Percentiles rank a stretch among this genome's conserved stretches.
Conservation (phyloP, 495 filamentous ascomycete genomes). For the Trichoderma asperelloides region DNA sequence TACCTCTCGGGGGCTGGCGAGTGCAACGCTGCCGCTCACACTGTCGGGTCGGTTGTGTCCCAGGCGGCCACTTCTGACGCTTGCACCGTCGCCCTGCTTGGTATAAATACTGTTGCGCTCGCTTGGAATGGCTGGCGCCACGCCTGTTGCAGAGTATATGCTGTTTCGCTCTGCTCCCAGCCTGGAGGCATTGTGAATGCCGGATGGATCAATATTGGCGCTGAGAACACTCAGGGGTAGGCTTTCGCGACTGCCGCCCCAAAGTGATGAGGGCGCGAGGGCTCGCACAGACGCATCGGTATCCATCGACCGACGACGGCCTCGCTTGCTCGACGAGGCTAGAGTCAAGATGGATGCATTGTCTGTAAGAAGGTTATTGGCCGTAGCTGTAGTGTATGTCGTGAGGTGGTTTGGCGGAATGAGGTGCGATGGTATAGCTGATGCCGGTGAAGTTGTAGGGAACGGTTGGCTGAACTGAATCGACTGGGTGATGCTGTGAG, state of each 20-base stretch:
- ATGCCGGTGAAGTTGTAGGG: conserved; percentile 62
- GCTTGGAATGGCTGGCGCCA: conserved; percentile 52
- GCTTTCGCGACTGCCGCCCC: conserved; percentile 80
- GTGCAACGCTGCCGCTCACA: conserved; percentile 59
- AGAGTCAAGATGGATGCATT: conserved; percentile 93
- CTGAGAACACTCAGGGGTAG: conserved; percentile 84
- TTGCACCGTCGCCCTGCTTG: conserved; percentile 71
- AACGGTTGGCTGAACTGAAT: conserved; percentile 88
- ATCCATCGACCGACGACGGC: conserved; percentile 81
- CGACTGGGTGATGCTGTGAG: conserved; percentile 43
- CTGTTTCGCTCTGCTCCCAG: conserved; percentile 72
- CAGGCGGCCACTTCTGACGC: conserved; percentile 65
- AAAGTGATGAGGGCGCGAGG: conserved; percentile 82
- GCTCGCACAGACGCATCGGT: conserved; percentile 94
- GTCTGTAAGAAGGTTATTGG: conserved; percentile 86
- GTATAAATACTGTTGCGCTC: conserved; percentile 79
- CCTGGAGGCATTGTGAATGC: conserved; percentile 46
- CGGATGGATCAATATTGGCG: conserved; percentile 50
- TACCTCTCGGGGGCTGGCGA: conserved; percentile 45
- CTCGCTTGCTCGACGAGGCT: conserved; percentile 88
- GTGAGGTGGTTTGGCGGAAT: conserved; percentile 58
- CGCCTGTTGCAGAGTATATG: conserved; percentile 74
- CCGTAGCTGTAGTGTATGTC: conserved; percentile 81
- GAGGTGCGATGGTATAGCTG: conserved; percentile 74
- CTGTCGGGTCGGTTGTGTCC: conserved; percentile 78